Evolutionary conservation across 768 basidiomycete species (phyloP), one percentile per base, ranked within the genome.

Genomic region (Leccinum boreale): DNA sequence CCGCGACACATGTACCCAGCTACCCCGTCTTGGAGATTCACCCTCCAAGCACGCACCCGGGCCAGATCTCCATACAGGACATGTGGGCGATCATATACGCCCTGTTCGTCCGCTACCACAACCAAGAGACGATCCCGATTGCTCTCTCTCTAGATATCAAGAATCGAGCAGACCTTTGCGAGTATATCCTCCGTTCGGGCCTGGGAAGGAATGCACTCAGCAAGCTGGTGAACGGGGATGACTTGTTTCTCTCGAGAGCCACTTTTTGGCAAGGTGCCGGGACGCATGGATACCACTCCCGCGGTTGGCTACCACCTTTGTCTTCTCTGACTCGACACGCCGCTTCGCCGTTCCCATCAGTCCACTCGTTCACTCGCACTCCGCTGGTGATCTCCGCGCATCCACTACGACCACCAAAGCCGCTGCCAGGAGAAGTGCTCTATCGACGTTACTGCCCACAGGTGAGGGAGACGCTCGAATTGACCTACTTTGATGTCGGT

Each of bases 241-340:
- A 72, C 15, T 57, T 78, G 47, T 78, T 78, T 65, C 71, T 82
- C 53, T 71, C 70, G 10, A 70, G 79, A 26, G 67, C 74, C 0
- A 65, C 77, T 0, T 82, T 82, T 65, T 82, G 81, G 81, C 80
- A 81, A 58, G 80, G 75, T 5, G 80, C 79, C 1, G 81, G 79
- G 12, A 76, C 74, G 5, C 67, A 53, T 2, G 66, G 66, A 7
- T 66, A 63, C 14, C 75, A 77, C 53, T 10, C 56, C 1, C 62
- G 62, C 23, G 68, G 71, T 21, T 76, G 74, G 74, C 50, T 75
- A 9, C 71, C 19, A 65, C 57, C 73, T 65, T 58, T 35, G 62
- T 58, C 78, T 65, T 70, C 66, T 66, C 19, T 62, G 64, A 49
- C 66, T 58, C n/a, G 60, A 57, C 19, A 58, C 58, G 31, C 67